A percentile compares a stretch with the other conserved stretches of the same genome.
phyloP scores from a whole-genome alignment of 495 filamentous ascomycete species.

The Hyaloscypha hepaticicola region DNA sequence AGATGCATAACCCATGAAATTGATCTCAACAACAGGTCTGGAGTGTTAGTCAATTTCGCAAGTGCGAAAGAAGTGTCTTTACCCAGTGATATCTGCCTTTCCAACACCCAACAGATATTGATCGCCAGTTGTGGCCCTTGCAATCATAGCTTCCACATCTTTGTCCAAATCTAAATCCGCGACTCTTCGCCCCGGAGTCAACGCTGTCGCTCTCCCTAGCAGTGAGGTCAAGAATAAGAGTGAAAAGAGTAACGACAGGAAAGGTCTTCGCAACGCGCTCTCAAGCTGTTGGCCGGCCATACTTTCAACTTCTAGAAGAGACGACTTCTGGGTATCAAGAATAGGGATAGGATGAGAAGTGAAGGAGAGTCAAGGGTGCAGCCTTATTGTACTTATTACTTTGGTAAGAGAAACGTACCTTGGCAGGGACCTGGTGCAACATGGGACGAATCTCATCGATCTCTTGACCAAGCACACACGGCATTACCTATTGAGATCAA shows the following conservation, averaged over 20 bases:
- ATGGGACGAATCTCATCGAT: slow-evolving; percentile 9
- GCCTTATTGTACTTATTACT: neutral
- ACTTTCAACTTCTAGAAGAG: neutral
- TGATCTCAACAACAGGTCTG: slow-evolving; percentile 53
- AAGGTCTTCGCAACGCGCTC: neutral
- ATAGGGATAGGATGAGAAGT: neutral
- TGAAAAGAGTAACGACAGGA: neutral
- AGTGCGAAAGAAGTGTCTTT: neutral
- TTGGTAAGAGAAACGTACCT: neutral
- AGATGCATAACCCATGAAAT: slow-evolving; percentile 40
- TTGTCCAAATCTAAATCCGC: neutral
- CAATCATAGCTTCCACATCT: slow-evolving; percentile 10
- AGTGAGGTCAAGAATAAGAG: slow-evolving; percentile 10
- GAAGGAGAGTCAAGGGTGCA: neutral
- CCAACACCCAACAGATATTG: slow-evolving; percentile 81
- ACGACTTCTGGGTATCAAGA: neutral
- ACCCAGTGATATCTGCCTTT: slow-evolving; percentile 91
- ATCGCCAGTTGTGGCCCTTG: slow-evolving; percentile 18
- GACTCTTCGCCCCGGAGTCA: neutral
- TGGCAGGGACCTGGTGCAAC: slow-evolving; percentile 1
- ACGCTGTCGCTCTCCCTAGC: slow-evolving; percentile 4
- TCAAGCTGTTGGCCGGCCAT: neutral
- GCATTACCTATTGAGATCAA: slow-evolving; percentile 15
- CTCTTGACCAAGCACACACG: slow-evolving; percentile 17
- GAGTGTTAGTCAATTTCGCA: slow-evolving; percentile 1